phyloP scores from a whole-genome alignment of 441 rosid genomes.

The Bocquillonia castaneifolia region DNA sequence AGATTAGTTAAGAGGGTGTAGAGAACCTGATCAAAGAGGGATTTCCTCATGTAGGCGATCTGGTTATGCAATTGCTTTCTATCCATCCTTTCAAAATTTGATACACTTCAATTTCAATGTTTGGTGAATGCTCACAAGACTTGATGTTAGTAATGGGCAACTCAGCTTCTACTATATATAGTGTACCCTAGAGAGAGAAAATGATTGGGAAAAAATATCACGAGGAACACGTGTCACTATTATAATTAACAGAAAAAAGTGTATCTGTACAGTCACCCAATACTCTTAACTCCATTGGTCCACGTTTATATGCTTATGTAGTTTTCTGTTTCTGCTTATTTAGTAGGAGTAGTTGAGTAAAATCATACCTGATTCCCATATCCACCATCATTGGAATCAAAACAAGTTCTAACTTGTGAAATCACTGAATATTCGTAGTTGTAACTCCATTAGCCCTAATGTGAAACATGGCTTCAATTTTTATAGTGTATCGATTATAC shows the following conservation, averaged over 20 bases:
- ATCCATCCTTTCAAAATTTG: constrained; percentile 29
- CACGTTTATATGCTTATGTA: not conserved
- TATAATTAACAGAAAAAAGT: not conserved
- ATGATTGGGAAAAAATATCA: constrained; percentile 3
- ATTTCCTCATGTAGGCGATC: constrained; percentile 37
- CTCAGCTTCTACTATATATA: constrained; percentile 8
- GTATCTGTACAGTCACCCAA: not conserved
- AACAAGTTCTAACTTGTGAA: not conserved
- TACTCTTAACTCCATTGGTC: not conserved
- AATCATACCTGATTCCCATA: not conserved
- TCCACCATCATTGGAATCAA: constrained; percentile 8
- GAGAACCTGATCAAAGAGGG: constrained; percentile 62
- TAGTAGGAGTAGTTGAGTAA: not conserved
- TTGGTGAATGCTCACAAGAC: no score
- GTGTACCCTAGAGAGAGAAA: not conserved
- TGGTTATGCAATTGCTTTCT: constrained; percentile 38
- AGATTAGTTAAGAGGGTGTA: not conserved
- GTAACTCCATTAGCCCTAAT: not conserved
- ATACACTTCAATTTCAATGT: not conserved
- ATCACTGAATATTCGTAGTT: not conserved
- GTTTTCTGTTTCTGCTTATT: not conserved
- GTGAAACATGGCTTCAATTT: not conserved
- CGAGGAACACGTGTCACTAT: constrained; percentile 8
- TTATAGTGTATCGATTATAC: not conserved
- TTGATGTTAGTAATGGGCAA: not conserved